These are phyloP conservation scores for Phoma sp. DNA, from an alignment of 2,329 filamentous ascomycete genomes.

Conservation along the genomic window DNA sequence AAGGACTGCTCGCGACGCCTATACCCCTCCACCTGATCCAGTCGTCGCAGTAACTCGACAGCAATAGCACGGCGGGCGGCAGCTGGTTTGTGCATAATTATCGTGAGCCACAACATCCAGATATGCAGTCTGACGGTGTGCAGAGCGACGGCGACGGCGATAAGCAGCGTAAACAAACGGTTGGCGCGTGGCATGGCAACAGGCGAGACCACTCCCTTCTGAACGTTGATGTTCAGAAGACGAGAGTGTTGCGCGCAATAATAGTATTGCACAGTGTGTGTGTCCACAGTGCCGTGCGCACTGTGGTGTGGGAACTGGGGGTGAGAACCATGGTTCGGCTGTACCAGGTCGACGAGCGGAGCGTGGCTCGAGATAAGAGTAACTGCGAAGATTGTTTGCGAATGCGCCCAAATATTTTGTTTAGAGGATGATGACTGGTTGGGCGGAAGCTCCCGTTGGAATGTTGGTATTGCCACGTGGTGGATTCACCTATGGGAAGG, in stretches of 20 bases:
- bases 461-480: constrained; percentile 10
- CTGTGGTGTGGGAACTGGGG: background rate
- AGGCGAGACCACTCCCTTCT: constrained; percentile 3
- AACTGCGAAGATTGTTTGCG: background rate
- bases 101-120: constrained; percentile 15
- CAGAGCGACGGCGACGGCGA: constrained; percentile 8
- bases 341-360: background rate
- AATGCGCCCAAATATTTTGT: background rate
- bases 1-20: background rate
- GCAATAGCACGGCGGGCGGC: constrained; percentile 17
- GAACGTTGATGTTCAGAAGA: background rate
- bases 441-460: background rate
- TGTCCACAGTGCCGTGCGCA: constrained; percentile 3
- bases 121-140: constrained; percentile 10
- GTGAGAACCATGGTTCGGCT: background rate
- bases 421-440: background rate
- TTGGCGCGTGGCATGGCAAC: constrained; percentile 16
- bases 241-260: background rate
- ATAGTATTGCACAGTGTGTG: background rate
- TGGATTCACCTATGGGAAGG: background rate
- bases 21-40: constrained; percentile 8
- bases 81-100: constrained; percentile 23
- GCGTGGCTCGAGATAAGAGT: constrained; percentile 4
- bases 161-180: constrained; percentile 7
- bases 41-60: constrained; percentile 22